phyloP scores from a whole-genome alignment of 495 filamentous ascomycete species.

The Penicillium lagena region DNA sequence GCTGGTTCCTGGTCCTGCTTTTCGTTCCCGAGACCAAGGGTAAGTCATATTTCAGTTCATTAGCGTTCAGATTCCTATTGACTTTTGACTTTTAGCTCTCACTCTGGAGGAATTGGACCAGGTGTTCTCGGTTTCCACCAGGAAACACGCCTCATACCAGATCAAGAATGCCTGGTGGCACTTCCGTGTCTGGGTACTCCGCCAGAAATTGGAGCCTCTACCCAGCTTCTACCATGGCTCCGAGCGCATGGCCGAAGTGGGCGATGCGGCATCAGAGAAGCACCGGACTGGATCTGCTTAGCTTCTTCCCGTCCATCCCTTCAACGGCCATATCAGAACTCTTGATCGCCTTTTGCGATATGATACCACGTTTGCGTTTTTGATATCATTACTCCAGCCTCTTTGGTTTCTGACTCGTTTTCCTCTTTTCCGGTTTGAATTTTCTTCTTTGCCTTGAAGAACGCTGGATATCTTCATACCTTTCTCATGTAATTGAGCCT shows the following conservation, averaged over 20 bases:
- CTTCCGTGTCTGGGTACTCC: slow-evolving; percentile 45
- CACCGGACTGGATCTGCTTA: neutral
- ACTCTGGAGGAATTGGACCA: slow-evolving; percentile 47
- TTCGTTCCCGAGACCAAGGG: slow-evolving; percentile 55
- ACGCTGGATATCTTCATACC: no score
- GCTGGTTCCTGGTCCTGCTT: slow-evolving; percentile 47
- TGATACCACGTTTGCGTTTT: no score
- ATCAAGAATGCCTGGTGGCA: slow-evolving; percentile 42
- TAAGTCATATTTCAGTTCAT: slow-evolving; percentile 14
- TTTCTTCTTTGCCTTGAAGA: no score
- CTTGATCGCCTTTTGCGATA: no score
- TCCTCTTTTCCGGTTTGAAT: no score
- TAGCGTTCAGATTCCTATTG: neutral
- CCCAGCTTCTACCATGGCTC: slow-evolving; percentile 36
- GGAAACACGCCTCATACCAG: slow-evolving; percentile 42
- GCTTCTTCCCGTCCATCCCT: no score
- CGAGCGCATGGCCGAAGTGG: slow-evolving; percentile 32
- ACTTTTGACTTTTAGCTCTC: slow-evolving; percentile 21
- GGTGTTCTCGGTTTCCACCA: slow-evolving; percentile 47
- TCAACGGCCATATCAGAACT: no score
- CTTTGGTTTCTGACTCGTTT: no score
- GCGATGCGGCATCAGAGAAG: neutral
- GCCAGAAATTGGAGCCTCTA: slow-evolving; percentile 39
- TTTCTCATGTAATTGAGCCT: no score
- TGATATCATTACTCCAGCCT: no score